Evolutionary conservation across 1,284 basidiomycete species (phyloP).

Genomic region (Leccinum fuscescens): DNA sequence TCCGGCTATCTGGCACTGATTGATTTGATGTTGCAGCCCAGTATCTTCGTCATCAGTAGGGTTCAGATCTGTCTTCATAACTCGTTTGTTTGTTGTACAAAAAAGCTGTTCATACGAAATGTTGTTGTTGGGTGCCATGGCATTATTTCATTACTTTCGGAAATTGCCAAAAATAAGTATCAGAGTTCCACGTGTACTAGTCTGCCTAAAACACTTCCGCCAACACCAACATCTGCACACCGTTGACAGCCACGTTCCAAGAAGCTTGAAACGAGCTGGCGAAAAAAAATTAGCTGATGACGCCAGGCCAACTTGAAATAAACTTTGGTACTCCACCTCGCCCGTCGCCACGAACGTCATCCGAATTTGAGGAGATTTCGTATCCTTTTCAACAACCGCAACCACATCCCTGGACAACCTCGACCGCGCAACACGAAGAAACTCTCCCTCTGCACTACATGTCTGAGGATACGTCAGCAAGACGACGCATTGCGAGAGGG

Average conservation of each 20-base stretch:
- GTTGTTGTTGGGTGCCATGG: slow-evolving; percentile 8
- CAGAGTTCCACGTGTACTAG: slow-evolving; percentile 16
- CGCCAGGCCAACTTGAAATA: slow-evolving; percentile 63
- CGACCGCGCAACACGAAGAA: slow-evolving; percentile 42
- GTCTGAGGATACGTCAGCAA: slow-evolving; percentile 62
- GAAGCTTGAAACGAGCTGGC: neutral
- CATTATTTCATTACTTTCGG: neutral
- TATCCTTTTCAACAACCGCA: slow-evolving; percentile 48
- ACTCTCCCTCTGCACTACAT: slow-evolving; percentile 70
- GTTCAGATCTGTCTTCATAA: neutral
- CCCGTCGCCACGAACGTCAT: slow-evolving; percentile 45
- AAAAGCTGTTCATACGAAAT: slow-evolving; percentile 17
- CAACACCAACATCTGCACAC: neutral
- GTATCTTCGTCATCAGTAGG: slow-evolving; percentile 50
- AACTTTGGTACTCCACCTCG: slow-evolving; percentile 62
- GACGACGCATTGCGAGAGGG: slow-evolving; percentile 54
- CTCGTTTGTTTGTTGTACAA: slow-evolving; percentile 19
- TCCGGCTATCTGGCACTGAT: neutral
- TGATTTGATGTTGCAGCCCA: slow-evolving; percentile 39
- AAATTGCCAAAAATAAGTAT: neutral
- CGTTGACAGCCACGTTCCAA: neutral
- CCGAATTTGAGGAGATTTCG: slow-evolving; percentile 69
- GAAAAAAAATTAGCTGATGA: slow-evolving; percentile 43
- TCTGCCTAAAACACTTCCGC: too few species aligned
- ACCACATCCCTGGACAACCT: slow-evolving; percentile 34